Conservation (phyloP, 1,284 basidiomycete genomes). For the Somion occarium region DNA sequence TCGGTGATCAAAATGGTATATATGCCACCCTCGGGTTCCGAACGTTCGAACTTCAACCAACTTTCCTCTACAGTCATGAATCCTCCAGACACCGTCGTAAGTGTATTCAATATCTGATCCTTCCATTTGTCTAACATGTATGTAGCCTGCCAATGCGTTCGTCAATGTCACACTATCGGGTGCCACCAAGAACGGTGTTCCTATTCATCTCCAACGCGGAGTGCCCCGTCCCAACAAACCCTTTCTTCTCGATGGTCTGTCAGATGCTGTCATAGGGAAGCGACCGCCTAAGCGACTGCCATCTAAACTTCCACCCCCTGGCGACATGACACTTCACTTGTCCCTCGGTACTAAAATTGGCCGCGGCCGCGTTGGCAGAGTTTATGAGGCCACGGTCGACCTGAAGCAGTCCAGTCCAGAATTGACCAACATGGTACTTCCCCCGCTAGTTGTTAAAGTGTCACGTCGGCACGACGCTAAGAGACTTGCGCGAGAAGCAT, state of each 20-base stretch:
- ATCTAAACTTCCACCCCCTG: neutral
- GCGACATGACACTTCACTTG: neutral
- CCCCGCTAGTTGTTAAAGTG: slow-evolving; percentile 7
- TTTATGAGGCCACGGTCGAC: neutral
- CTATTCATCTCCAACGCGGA: neutral
- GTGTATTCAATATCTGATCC: neutral
- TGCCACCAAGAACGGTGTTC: neutral
- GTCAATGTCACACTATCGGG: neutral
- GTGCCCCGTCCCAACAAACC: neutral
- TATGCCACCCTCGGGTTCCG: neutral
- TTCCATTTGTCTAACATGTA: neutral
- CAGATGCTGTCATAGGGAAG: too few species aligned
- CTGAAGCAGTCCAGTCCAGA: neutral
- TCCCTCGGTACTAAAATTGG: neutral
- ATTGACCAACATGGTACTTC: neutral
- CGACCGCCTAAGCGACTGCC: neutral
- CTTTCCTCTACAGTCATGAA: neutral
- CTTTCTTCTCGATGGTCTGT: neutral
- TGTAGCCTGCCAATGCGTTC: neutral
- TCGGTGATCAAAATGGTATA: too few species aligned
- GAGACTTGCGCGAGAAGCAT: slow-evolving; percentile 5
- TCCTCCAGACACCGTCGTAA: neutral
- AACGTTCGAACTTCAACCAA: neutral
- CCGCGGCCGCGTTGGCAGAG: neutral
- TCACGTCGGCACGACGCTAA: neutral